These are phyloP conservation scores for Colletotrichum sp. DNA, from an alignment of 2,329 filamentous ascomycete species.

Conservation along the genomic window DNA sequence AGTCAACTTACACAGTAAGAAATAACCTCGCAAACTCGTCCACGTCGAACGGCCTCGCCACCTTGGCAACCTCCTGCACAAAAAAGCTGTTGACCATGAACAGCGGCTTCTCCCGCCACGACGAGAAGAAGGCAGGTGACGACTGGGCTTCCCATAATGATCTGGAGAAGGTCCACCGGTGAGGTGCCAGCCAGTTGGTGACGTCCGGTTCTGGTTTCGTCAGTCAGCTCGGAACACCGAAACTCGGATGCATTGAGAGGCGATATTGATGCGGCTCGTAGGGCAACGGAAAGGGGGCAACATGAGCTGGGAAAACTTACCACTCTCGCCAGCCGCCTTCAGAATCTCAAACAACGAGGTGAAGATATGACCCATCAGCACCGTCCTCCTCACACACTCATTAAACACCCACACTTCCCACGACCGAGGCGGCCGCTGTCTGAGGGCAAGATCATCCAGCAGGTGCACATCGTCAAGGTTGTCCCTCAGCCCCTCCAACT, in stretches of 20 bases:
- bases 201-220: background rate
- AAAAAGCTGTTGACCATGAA: constrained; percentile 37
- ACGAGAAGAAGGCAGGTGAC: constrained; percentile 45
- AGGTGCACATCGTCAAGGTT: constrained; percentile 36
- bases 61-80: constrained; percentile 40
- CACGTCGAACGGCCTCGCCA: constrained; percentile 38
- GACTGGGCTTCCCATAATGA: constrained; percentile 48
- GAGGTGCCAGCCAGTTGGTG: constrained; percentile 21
- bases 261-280: background rate
- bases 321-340: constrained; percentile 24
- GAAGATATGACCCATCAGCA: constrained; percentile 36
- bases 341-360: constrained; percentile 38
- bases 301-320: constrained; percentile 13
- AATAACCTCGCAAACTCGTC: constrained; percentile 45
- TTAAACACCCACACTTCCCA: constrained; percentile 53
- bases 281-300: background rate
- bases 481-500: constrained; percentile 34
- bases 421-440: constrained; percentile 39
- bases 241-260: background rate
- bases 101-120: constrained; percentile 48
- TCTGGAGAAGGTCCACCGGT: constrained; percentile 42
- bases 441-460: constrained; percentile 25
- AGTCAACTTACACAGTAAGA: constrained; percentile 38
- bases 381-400: constrained; percentile 45
- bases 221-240: background rate